phyloP scores from a whole-genome alignment of 1,284 basidiomycete species.

The Mycena sp. region DNA sequence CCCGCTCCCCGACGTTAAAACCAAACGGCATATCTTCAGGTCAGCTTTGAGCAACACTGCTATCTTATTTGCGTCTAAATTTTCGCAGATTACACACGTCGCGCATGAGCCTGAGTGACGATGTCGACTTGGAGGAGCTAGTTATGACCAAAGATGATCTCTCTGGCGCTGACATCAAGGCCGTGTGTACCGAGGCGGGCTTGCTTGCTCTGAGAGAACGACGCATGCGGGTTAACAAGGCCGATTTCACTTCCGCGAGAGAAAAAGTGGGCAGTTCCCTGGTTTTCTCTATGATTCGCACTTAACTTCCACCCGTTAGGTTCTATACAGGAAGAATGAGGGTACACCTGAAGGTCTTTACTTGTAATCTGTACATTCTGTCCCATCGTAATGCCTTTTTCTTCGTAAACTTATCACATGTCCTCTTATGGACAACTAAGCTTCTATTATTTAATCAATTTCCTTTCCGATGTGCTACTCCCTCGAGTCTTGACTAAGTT shows the following conservation, averaged over 20 bases:
- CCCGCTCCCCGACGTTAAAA: conserved; percentile 94
- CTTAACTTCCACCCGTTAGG: conserved; percentile 56
- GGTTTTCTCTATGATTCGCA: conserved; percentile 11
- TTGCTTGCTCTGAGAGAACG: conserved; percentile 94
- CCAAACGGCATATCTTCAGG: conserved; percentile 98
- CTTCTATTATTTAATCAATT: too few relatives aligned
- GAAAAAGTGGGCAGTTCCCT: conserved; percentile 74
- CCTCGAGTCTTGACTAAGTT: too few relatives aligned
- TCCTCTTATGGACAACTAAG: neutral
- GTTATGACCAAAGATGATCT: conserved; percentile 97
- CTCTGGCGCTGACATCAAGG: conserved; percentile 98
- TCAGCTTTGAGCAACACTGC: conserved; percentile 39
- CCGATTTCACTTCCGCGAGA: conserved; percentile 86
- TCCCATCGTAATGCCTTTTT: neutral
- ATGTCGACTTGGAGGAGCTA: conserved; percentile 97
- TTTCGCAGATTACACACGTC: conserved; percentile 87
- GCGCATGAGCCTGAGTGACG: conserved; percentile 91
- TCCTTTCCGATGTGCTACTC: too few relatives aligned
- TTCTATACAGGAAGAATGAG: conserved; percentile 93
- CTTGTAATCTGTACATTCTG: conserved; percentile 53
- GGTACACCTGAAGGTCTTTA: conserved; percentile 89
- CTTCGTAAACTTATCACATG: neutral
- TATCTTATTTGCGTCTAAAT: neutral
- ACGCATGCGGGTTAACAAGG: conserved; percentile 96
- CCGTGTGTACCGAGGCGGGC: conserved; percentile 97